phyloP scores from a whole-genome alignment of 352 stramenopile species.

The Globisporangium okanoganense region DNA sequence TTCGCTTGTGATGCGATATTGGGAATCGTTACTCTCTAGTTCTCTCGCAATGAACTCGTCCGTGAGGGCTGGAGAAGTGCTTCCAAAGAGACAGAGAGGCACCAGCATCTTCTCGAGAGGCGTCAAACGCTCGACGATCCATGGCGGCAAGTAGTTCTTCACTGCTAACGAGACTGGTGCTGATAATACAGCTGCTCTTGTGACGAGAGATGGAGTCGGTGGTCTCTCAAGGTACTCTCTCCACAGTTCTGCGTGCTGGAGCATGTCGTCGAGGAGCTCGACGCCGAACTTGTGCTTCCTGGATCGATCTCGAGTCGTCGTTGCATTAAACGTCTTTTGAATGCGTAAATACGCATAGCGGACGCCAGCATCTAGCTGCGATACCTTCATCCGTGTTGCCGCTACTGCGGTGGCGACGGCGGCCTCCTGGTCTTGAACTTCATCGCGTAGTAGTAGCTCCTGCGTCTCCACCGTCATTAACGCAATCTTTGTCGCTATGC shows the following conservation, averaged over 20 bases:
- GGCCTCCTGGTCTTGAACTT: background rate
- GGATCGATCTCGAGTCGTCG: background rate
- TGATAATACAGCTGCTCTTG: background rate
- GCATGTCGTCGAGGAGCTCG: conserved; percentile 28
- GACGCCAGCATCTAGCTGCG: conserved; percentile 3
- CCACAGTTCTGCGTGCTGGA: conserved; percentile 22
- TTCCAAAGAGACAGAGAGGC: conserved; percentile 28
- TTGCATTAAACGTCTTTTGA: conserved; percentile 15
- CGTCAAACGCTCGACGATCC: conserved; percentile 20
- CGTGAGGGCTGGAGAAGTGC: conserved; percentile 15
- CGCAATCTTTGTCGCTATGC: background rate
- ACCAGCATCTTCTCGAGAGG: conserved; percentile 29
- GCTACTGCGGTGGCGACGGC: background rate
- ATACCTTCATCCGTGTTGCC: background rate
- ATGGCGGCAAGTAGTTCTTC: conserved; percentile 4
- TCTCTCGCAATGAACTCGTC: conserved; percentile 21
- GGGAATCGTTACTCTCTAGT: background rate
- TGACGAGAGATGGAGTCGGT: background rate
- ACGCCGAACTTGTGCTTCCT: background rate
- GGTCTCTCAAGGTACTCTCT: conserved; percentile 21
- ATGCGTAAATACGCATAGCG: conserved; percentile 18
- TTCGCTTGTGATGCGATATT: conserved; percentile 12
- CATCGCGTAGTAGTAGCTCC: background rate
- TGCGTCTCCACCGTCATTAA: background rate
- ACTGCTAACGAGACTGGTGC: background rate